Base-by-base conservation (phyloP, 2,329 filamentous ascomycete genomes). In the Zarea fungicola region DNA sequence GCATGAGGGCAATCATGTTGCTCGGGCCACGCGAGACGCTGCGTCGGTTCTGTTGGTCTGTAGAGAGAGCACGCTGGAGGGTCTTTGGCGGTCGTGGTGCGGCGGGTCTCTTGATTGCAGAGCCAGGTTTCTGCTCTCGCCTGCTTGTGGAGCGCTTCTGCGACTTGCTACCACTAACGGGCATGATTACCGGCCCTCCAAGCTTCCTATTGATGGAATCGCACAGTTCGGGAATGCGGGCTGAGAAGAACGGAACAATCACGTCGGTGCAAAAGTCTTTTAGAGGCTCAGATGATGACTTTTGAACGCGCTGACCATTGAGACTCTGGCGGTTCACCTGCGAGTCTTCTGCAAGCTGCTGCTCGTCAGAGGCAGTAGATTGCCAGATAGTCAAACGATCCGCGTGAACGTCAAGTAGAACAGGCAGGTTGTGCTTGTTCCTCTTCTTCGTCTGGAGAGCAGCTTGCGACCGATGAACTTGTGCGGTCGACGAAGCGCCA, bases 351-450 rank as follows among this genome's bases (percentile, higher is more conserved):
- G 76, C 58, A 13, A 77, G 60, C 31, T 72, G 68, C 51, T 77
- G 65, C 48, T 81, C 77, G 54, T 85, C 79, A 19, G 81, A 69
- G 29, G 83, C 81, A 7, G 87, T 83, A 4, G 87, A 89, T 60
- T 91, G 85, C 87, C 87, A 92, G 52, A 93, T 93, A 58, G 85
- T 89, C 21, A 93, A 70, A 40, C 85, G 82, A 63, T 93, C 88
- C 7, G 88, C 79, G 44, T 90, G 78, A 1, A 89, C 72, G 59
- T 92, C 87, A 5, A 90, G 71, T 18, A 88, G 72, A 7, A 82
- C 68, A 1, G 76, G 75, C 6, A 88, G 68, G 56, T 89, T 82
- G 55, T 85, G 78, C 49, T 79, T 80, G 62, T 68, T 80, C 29
- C 74, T 67, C 57, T 84, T 87, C 63, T 79, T 84, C 49, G 56